Conservation (phyloP, 305 asterid genomes). For the Solanum hybrid region DNA sequence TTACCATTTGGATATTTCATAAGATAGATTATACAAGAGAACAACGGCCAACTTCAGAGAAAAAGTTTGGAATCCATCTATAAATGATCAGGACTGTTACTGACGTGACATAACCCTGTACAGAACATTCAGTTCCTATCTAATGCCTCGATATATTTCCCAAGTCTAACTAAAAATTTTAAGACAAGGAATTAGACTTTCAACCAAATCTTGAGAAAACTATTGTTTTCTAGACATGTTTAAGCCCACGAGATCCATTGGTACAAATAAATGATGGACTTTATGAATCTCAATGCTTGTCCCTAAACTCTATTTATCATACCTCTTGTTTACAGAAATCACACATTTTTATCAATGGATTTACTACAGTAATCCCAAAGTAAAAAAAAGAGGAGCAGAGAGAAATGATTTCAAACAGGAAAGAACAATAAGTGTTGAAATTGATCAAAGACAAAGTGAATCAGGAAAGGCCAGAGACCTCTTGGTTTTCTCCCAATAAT, state of each 20-base stretch:
- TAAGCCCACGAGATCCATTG: not conserved
- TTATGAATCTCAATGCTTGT: not conserved
- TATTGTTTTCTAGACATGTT: not conserved
- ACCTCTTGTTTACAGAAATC: not conserved
- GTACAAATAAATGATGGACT: not conserved
- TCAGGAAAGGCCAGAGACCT: not conserved
- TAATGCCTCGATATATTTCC: not conserved
- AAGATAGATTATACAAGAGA: not conserved
- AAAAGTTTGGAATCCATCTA: not conserved
- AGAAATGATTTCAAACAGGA: not conserved
- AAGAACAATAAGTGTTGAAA: not conserved
- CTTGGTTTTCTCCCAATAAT: not conserved
- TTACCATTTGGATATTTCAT: not conserved
- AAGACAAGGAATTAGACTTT: constrained; percentile 1
- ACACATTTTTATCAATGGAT: not conserved
- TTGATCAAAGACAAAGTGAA: not conserved
- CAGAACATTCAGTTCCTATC: not conserved
- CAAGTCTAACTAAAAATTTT: not conserved
- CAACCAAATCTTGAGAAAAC: not conserved
- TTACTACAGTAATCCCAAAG: not conserved
- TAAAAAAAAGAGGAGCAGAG: not conserved
- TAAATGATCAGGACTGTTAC: not conserved
- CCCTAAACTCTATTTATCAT: not conserved
- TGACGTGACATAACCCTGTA: not conserved
- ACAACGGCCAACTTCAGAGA: not conserved